Evolutionary conservation across 2,329 filamentous ascomycete genomes (phyloP), one percentile per base, ranked within the genome.

Genomic region (Aspergillus versicolor): DNA sequence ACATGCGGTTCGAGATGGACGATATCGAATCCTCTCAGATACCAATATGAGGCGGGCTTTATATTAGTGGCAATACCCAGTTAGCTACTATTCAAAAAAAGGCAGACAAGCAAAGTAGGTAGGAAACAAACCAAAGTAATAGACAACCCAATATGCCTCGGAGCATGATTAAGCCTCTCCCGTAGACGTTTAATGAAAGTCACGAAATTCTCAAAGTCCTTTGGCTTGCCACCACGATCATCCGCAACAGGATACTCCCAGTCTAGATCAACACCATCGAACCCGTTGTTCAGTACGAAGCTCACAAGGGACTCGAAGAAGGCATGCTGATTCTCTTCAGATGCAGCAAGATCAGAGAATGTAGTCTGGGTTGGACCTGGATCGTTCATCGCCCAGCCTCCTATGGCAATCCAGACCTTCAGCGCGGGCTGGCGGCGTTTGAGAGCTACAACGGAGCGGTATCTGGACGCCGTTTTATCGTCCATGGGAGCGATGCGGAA

Each of bases 401-500:
- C 64, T n/a, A 68, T 49, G n/a, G 65, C 63, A 41, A 67, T 65
- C 24, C 54, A 63, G n/a, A 67, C 63, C 27, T 66, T 42, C 4
- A 67, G 49, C 15, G 50, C 48, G 2, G 52, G 54, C 9, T 66
- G 48, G 2, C 22, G 19, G 2, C 62, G 32, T 54, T 80, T 79
- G 1, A 80, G 65, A 0, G 41, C 47, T 0, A 70, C 71, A 32
- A 77, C 27, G 0, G 62, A 22, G 2, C 21, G 40, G 32, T 67
- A 69, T 2, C 73, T 57, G 0, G 53, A 24, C 0, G 37, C 56
- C 2, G 61, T 64, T 0, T 55, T 51, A 3, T 51, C 19, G n/a
- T 66, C 62, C 61, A 71, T 71, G 0, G 74, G 66, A 0, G 56
- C 52, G 3, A 69, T 56, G 0, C 60, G 54, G 46, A 66, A 79